phyloP scores from a whole-genome alignment of 164 flowering plant genomes.

The Macadamia integrifolia region DNA sequence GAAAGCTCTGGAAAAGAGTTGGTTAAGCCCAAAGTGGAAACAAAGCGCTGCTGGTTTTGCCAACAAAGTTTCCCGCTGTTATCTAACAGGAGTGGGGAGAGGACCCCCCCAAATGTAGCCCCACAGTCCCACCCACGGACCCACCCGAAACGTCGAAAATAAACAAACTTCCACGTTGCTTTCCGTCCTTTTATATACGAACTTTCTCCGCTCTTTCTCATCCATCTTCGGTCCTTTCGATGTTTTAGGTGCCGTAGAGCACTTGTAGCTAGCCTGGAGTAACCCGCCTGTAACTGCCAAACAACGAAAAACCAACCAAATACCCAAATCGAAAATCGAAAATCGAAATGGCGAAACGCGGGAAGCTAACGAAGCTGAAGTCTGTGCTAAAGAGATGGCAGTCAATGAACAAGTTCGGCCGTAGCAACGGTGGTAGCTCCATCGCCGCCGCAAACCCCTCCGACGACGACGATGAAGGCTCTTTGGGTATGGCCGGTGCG shows the following conservation, averaged over 20 bases:
- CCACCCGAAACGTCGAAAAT: not conserved
- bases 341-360: constrained; percentile 17
- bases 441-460: constrained; percentile 13
- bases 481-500: not conserved
- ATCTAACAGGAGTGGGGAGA: not conserved
- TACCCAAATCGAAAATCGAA: not conserved
- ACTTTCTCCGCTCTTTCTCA: not conserved
- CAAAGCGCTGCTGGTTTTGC: too few relatives aligned
- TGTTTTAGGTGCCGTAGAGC: too few relatives aligned
- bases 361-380: constrained; percentile 34
- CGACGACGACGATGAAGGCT: constrained; percentile 1
- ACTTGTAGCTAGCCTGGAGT: too few relatives aligned
- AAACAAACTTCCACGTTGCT: not conserved
- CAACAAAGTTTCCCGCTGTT: not conserved
- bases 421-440: constrained; percentile 9
- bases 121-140: not conserved
- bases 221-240: not conserved
- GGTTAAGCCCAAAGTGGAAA: too few relatives aligned
- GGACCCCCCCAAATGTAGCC: not conserved
- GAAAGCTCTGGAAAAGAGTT: too few relatives aligned
- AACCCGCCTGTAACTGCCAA: too few relatives aligned
- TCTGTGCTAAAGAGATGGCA: constrained; percentile 40
- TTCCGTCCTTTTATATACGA: not conserved
- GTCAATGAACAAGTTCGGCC: constrained; percentile 20
- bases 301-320: too few relatives aligned